A percentile compares a stretch with the other conserved stretches of the same genome.
phyloP scores from a whole-genome alignment of 1,284 basidiomycete genomes.

The Grifola frondosa region DNA sequence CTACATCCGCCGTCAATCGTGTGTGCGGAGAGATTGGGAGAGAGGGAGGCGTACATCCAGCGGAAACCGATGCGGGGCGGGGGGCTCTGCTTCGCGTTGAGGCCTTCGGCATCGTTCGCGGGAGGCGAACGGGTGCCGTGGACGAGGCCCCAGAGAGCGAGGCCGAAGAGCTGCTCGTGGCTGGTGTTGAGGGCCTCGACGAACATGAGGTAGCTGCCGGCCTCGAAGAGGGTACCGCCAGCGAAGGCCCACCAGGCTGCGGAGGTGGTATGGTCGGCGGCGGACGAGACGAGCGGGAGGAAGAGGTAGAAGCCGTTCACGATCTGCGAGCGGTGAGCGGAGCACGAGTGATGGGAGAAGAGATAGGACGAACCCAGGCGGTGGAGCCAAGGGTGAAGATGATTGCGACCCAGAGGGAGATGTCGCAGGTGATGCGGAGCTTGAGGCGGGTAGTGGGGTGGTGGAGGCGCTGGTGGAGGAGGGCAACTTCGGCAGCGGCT shows the following conservation, averaged over 20 bases:
- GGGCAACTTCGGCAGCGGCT: neutral
- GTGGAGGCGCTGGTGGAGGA: slow-evolving; percentile 20
- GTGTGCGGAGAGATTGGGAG: neutral
- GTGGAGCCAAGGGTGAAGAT: slow-evolving; percentile 33
- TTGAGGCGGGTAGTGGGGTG: slow-evolving; percentile 20
- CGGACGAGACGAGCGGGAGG: slow-evolving; percentile 44
- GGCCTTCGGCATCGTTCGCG: slow-evolving; percentile 6
- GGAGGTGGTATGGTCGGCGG: slow-evolving; percentile 32
- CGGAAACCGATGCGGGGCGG: slow-evolving; percentile 14
- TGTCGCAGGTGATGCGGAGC: slow-evolving; percentile 24
- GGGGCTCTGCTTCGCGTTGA: slow-evolving; percentile 5
- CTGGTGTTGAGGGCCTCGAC: slow-evolving; percentile 30
- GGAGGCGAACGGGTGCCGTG: slow-evolving; percentile 4
- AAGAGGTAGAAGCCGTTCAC: slow-evolving; percentile 56
- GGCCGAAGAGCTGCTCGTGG: slow-evolving; percentile 27
- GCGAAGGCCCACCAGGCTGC: slow-evolving; percentile 46
- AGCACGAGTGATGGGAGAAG: neutral
- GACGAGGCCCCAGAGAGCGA: slow-evolving; percentile 20
- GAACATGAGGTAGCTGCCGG: slow-evolving; percentile 29
- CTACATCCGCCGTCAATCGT: slow-evolving; percentile 13
- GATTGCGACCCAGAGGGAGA: slow-evolving; percentile 32
- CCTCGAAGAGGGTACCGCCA: slow-evolving; percentile 56
- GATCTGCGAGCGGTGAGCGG: slow-evolving; percentile 33
- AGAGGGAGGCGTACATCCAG: slow-evolving; percentile 23
- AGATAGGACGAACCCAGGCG: slow-evolving; percentile 20